Evolutionary conservation across 441 rosid species (phyloP).

Genomic region (Viola pubescens): DNA sequence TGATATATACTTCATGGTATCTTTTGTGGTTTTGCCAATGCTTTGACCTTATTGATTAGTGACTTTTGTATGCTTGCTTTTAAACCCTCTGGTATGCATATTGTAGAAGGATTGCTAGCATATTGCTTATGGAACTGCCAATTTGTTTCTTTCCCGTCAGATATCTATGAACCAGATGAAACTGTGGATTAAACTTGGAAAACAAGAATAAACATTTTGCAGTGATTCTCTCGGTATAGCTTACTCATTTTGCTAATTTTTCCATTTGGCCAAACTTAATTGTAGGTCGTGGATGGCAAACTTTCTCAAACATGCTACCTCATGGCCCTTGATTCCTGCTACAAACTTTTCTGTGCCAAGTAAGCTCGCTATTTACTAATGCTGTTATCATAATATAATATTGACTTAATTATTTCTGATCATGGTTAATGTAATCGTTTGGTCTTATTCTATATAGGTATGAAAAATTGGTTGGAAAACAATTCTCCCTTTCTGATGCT

Average conservation of each 20-base stretch:
- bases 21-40: not conserved
- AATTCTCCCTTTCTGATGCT: conserved; percentile 69
- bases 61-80: no score
- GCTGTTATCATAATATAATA: conserved; percentile 9
- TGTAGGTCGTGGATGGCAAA: conserved; percentile 98
- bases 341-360: conserved; percentile 74
- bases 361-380: conserved; percentile 25
- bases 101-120: no score
- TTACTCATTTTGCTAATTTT: conserved; percentile 1
- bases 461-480: conserved; percentile 73
- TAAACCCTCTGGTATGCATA: no score
- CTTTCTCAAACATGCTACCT: conserved; percentile 98
- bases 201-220: not conserved
- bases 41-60: no score
- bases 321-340: conserved; percentile 94
- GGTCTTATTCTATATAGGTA: conserved; percentile 38
- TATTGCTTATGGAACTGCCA: no score
- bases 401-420: not conserved
- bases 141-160: no score
- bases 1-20: not conserved
- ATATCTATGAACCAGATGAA: no score
- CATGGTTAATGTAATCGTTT: conserved; percentile 11
- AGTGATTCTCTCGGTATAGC: not conserved
- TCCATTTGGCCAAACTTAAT: conserved; percentile 10
- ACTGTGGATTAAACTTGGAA: no score